Base-by-base conservation (phyloP, 441 rosid species). In the Isatis lusitanica region DNA sequence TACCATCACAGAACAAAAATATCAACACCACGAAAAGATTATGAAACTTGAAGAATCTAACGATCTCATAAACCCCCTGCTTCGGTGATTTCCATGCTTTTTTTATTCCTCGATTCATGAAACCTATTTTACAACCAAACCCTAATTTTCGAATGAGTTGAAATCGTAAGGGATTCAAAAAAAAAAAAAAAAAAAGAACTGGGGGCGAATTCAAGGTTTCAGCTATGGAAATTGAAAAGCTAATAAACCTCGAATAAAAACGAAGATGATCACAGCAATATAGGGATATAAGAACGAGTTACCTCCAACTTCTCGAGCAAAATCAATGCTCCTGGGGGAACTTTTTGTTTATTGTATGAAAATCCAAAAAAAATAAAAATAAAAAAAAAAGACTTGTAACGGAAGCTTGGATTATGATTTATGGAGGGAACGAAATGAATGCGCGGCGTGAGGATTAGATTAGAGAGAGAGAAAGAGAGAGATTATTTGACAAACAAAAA, bases 341-440 rank as follows among this genome's bases (percentile, higher is more conserved):
- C 5, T 0, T 55, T 4, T 9, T 12, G 48, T 17, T 16, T 2
- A 0, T 55, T 13, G 12, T 1, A 3, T 1, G 9, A 51, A 47
- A 64, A 36, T 76, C 33, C 65, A 76, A 70, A 63, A 46, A 61
- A 6, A n/a, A n/a, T n/a, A n/a, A 10, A 53, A 60, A 67, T 7
- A 70, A 10, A 11, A 43, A 5, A 5, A 44, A 60, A 63, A 33
- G 24, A 18, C 51, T 58, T 77, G 80, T 71, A 71, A 77, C 80
- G 80, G 80, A 77, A 77, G 76, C 18, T 71, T 77, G 48, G 73
- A 51, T 71, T 16, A 66, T 53, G 59, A 53, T 53, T 53, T 53
- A 53, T 71, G 80, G 73, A 71, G 76, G 80, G 80, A 71, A 71
- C 39, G 72, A 58, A 59, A 71, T 59, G 68, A 77, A 60, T 65